Conservation (phyloP, 768 basidiomycete genomes). For the Lactarius psammicola region DNA sequence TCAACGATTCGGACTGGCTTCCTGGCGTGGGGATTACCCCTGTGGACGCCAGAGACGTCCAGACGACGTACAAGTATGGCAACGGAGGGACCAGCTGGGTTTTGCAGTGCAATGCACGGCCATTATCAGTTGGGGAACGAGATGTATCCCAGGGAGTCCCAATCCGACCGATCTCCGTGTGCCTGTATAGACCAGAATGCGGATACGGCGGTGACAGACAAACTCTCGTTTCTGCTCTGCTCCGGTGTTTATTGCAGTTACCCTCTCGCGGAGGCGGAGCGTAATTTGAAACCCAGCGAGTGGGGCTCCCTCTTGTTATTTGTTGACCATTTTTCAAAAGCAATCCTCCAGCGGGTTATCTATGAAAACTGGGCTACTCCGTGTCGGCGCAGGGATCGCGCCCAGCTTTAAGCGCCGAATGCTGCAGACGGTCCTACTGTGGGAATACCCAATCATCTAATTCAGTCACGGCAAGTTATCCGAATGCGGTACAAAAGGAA, state of each 20-base stretch:
- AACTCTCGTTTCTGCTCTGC: slow-evolving; percentile 23
- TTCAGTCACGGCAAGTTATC: slow-evolving; percentile 8
- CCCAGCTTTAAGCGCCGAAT: slow-evolving; percentile 5
- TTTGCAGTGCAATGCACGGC: neutral
- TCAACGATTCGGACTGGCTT: neutral
- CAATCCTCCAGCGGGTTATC: neutral
- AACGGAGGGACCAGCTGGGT: neutral
- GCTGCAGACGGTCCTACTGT: neutral
- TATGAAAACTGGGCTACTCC: neutral
- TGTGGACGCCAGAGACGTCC: neutral
- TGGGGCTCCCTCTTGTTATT: slow-evolving; percentile 3
- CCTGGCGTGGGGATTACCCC: neutral
- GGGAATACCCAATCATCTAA: slow-evolving; percentile 7
- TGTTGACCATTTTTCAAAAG: neutral
- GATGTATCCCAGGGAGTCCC: neutral
- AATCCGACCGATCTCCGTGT: neutral
- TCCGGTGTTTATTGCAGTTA: slow-evolving; percentile 18
- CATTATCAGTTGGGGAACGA: neutral
- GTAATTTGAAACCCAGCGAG: slow-evolving; percentile 30
- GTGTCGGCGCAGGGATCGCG: neutral
- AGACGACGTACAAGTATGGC: neutral
- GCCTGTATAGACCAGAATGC: slow-evolving; percentile 12
- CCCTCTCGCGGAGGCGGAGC: slow-evolving; percentile 26
- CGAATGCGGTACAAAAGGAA: slow-evolving; percentile 11
- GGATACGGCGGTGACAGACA: slow-evolving; percentile 22